These are phyloP conservation scores for Jatropha multifida DNA, from an alignment of 441 rosid genomes.

Conservation along the genomic window DNA sequence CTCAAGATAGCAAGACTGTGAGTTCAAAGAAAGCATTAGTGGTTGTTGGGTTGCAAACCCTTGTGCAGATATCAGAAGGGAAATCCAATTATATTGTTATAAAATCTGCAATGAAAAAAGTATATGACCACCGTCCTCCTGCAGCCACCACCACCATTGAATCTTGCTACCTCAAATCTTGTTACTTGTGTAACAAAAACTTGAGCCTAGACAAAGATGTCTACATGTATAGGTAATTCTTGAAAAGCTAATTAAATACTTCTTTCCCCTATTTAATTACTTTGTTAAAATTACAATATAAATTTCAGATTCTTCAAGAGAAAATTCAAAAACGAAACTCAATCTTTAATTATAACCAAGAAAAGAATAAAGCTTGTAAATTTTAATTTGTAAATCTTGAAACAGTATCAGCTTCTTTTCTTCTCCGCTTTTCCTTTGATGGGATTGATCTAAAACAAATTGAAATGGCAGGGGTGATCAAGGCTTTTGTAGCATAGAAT, in stretches of 20 bases:
- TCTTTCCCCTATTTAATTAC: neutral
- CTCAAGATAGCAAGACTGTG: conserved; percentile 3
- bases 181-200: conserved; percentile 55
- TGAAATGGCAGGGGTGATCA: conserved; percentile 57
- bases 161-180: conserved; percentile 56
- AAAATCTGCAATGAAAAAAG: conserved; percentile 36
- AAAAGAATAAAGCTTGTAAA: too few species aligned
- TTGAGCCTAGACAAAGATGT: conserved; percentile 57
- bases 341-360: too few species aligned
- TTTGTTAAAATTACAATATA: too few species aligned
- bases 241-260: neutral
- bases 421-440: neutral
- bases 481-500: conserved; percentile 76
- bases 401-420: too few species aligned
- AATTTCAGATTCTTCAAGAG: too few species aligned
- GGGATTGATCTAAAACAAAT: neutral
- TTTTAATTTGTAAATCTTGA: neutral
- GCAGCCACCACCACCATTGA: conserved; percentile 12
- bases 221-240: conserved; percentile 63
- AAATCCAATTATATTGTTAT: conserved; percentile 34
- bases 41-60: conserved; percentile 55
- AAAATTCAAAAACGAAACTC: too few species aligned
- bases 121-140: neutral
- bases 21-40: conserved; percentile 21
- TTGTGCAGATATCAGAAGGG: conserved; percentile 32